phyloP scores from a whole-genome alignment of 2,329 filamentous ascomycete genomes.

The Diaporthe citriasiana region DNA sequence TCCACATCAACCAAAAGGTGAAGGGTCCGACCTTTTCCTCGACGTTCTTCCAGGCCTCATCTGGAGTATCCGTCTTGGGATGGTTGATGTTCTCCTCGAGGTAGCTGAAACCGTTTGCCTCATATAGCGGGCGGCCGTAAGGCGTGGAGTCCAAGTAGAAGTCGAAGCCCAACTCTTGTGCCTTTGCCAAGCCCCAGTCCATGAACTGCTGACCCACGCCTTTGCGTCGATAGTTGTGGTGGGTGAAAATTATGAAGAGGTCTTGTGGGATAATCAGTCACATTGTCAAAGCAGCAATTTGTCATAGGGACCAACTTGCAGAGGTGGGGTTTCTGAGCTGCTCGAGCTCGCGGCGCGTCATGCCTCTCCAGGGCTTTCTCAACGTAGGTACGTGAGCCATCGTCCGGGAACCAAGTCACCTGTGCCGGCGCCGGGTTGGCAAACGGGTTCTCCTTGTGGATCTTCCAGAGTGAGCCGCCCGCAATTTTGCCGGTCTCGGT shows the following conservation, averaged over 20 bases:
- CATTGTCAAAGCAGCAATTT: not conserved
- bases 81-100: slow-evolving; percentile 46
- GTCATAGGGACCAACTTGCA: not conserved
- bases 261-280: slow-evolving; percentile 36
- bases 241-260: slow-evolving; percentile 47
- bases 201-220: slow-evolving; percentile 47
- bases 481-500: slow-evolving; percentile 48
- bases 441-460: slow-evolving; percentile 50
- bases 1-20: slow-evolving; percentile 47
- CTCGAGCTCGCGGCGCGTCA: not conserved
- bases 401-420: slow-evolving; percentile 52
- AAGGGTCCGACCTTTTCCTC: slow-evolving; percentile 58
- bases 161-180: slow-evolving; percentile 45
- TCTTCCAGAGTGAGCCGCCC: slow-evolving; percentile 50
- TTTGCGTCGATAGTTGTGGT: slow-evolving; percentile 45
- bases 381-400: slow-evolving; percentile 45
- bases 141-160: slow-evolving; percentile 47
- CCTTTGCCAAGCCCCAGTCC: slow-evolving; percentile 47
- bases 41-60: slow-evolving; percentile 46
- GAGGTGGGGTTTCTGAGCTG: slow-evolving; percentile 27
- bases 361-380: slow-evolving; percentile 44
- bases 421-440: slow-evolving; percentile 36
- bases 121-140: slow-evolving; percentile 44
- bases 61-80: slow-evolving; percentile 44
- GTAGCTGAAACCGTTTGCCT: slow-evolving; percentile 45